Base-by-base conservation (phyloP, 2,329 filamentous ascomycete genomes). In the Pseudocercospora fijiensis region DNA sequence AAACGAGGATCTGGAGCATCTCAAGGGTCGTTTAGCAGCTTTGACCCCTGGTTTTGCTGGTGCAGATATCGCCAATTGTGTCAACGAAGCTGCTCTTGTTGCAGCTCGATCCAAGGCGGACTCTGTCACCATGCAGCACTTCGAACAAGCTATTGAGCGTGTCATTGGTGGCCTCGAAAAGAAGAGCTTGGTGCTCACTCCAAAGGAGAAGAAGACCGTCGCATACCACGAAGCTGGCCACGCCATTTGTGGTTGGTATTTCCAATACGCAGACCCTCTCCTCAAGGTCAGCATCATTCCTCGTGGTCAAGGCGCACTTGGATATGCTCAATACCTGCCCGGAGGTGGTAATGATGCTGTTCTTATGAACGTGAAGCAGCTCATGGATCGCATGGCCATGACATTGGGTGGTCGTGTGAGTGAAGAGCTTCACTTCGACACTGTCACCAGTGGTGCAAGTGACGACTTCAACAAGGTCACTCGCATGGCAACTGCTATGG, bases 331-430 rank as follows among this genome's bases (percentile, higher is more conserved):
- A 78, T 98, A 98, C 77, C 85, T 99, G n/a, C 95, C 95, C 0
- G 85, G 89, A 22, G 88, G 89, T 64, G 95, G 98, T 75, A 88
- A 88, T 62, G 95, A 99, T 75, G 92, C 91, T 8, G 98, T 98
- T 77, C 85, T 99, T 68, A 95, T 99, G 93, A 96, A 90, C 74
- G 89, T 91, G 68, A 89, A 93, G 76, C 95, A 99, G 80, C 84
- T 99, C 47, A 96, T 98, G 91, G 95, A 99, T 78, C 92, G 95
- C 71, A 99, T 99, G 95, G 95, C 95, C 68, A 99, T 99, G 95
- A 97, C 94, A 2, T 88, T 99, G 61, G 95, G 93, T 71, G 95
- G 95, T 1, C 92, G 95, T 69, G 90, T 99, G 24, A 95, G 90
- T 20, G 95, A 99, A 80, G 95, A 99, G 78, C 81, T 99, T 7